phyloP scores from a whole-genome alignment of 2,329 filamentous ascomycete genomes.

The Phialocephala subalpina region DNA sequence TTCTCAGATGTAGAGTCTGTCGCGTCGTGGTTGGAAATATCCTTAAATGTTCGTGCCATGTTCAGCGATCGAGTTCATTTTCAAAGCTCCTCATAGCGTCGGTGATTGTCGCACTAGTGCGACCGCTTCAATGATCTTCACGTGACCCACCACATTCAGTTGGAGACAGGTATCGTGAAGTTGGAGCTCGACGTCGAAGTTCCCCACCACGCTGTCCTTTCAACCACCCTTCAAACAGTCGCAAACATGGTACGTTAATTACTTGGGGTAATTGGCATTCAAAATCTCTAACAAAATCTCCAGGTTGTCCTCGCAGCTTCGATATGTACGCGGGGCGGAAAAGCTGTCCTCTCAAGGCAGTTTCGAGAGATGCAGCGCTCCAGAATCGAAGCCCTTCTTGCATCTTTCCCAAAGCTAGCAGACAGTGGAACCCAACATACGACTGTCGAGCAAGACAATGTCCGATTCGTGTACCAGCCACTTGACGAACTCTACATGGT shows the following conservation, averaged over 20 bases:
- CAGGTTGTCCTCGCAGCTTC: slow-evolving; percentile 98
- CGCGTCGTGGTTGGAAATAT: background rate
- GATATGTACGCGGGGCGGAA: slow-evolving; percentile 97
- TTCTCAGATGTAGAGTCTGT: background rate
- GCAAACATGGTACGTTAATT: slow-evolving; percentile 30
- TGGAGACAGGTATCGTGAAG: background rate
- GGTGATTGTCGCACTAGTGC: background rate
- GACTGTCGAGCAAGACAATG: slow-evolving; percentile 98
- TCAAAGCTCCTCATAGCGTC: background rate
- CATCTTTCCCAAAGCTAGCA: slow-evolving; percentile 96
- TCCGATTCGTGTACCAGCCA: slow-evolving; percentile 98
- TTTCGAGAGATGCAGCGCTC: slow-evolving; percentile 98
- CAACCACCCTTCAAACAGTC: slow-evolving; percentile 3
- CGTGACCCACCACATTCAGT: background rate
- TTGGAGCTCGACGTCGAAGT: background rate
- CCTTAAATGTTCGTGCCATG: background rate
- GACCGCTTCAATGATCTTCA: background rate
- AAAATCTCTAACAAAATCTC: background rate
- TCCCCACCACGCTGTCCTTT: background rate
- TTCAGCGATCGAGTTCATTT: background rate
- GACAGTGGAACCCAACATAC: slow-evolving; percentile 97
- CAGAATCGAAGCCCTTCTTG: slow-evolving; percentile 93
- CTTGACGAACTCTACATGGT: slow-evolving; percentile 99
- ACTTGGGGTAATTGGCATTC: background rate
- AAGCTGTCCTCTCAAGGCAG: slow-evolving; percentile 96